Evolutionary conservation across 2,329 filamentous ascomycete species (phyloP), one percentile per base, ranked within the genome.

Genomic region (Neonectria punicea): DNA sequence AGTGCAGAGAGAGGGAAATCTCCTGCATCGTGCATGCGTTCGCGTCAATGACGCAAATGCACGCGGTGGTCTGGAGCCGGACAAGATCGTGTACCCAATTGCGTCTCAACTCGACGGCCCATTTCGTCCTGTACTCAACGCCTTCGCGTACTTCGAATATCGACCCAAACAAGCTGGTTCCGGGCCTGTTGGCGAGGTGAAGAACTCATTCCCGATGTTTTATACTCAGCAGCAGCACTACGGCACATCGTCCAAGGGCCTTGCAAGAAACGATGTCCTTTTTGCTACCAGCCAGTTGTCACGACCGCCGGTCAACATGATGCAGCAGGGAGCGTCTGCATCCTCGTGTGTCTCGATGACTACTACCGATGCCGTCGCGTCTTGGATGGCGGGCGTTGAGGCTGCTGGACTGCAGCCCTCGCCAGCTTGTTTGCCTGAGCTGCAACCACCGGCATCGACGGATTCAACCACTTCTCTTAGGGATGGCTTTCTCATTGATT

Each of bases 111-210:
- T 11, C 13, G 10, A n/a, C 8, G 25, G 8, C 14, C 10, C 46
- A 5, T 63, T 51, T 22, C 39, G 44, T 30, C 5, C 61, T 7
- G 50, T 32, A 2, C 75, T 70, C 22, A 16, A 10, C 5, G 58
- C 67, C 0, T 74, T 77, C 25, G 39, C 44, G 16, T 39, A 53
- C n/a, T 70, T 67, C 13, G 16, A 28, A 2, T 75, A 75, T 56
- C 30, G 10, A 20, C 65, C 53, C 18, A 73, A 75, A 49, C 28
- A 18, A 8, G 46, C 56, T 16, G 62, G 64, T 5, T 60, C 53
- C 18, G 11, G 41, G 18, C 34, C 68, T 9, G 16, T 41, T 10
- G 18, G n/a, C 13, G 16, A 63, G 9, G 22, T 25, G 16, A 61
- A 61, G 13, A 16, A 47, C 9, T 25, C 54, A 9, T 25, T 30